phyloP scores from a whole-genome alignment of 257 asterid species.

The Solanum pennellii region DNA sequence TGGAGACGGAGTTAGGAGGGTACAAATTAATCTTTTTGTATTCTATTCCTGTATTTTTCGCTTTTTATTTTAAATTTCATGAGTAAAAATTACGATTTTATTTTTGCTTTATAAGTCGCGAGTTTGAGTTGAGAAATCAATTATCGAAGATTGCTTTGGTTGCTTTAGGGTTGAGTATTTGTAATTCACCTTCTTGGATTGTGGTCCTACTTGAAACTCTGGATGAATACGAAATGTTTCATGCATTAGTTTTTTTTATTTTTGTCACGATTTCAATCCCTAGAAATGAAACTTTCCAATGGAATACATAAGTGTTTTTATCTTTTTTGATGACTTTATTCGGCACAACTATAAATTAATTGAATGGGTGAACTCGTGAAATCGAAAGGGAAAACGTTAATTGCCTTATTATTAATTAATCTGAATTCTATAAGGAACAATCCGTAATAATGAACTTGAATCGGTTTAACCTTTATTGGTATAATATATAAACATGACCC shows the following conservation, averaged over 20 bases:
- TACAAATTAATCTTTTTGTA: no score
- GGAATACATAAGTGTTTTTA: background rate
- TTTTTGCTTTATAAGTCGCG: background rate
- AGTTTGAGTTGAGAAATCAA: background rate
- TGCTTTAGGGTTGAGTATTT: background rate
- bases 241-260: background rate
- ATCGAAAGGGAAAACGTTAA: no score
- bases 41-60: background rate
- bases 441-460: no score
- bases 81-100: rapidly evolving
- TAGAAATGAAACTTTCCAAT: background rate
- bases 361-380: no score
- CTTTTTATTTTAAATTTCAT: background rate
- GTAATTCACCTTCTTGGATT: background rate
- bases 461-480: no score
- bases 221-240: background rate
- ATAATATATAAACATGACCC: no score
- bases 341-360: no score
- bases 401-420: no score
- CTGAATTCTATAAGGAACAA: no score
- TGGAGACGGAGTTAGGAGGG: background rate
- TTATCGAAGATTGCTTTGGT: background rate
- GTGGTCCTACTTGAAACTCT: background rate
- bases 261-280: background rate
- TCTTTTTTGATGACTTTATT: no score